Evolutionary conservation across 768 basidiomycete genomes (phyloP).

Genomic region (Termitomyces sp.): DNA sequence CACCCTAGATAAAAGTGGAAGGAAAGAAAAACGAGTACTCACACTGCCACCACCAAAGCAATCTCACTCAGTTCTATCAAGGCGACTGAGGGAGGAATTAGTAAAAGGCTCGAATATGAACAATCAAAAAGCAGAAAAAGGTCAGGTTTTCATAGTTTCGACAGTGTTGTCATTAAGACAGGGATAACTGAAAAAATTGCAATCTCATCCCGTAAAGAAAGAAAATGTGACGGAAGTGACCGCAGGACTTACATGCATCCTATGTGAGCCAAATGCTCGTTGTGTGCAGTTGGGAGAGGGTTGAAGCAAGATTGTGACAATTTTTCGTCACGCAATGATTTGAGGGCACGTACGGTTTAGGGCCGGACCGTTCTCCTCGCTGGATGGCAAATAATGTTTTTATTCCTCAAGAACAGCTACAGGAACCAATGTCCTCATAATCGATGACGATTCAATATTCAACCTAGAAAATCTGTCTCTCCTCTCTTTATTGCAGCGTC

Average conservation of each 20-base stretch:
- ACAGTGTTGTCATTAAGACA: slow-evolving; percentile 24
- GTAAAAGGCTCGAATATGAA: background rate
- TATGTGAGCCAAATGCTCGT: background rate
- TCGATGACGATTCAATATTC: background rate
- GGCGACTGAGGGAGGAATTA: background rate
- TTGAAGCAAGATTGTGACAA: background rate
- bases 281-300: background rate
- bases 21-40: background rate
- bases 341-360: background rate
- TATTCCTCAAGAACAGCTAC: background rate
- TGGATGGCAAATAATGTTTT: background rate
- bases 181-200: slow-evolving; percentile 30
- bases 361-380: background rate
- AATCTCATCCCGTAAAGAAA: slow-evolving; percentile 19
- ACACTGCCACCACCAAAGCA: background rate
- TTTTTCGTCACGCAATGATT: background rate
- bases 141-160: slow-evolving; percentile 28
- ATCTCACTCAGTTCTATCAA: background rate
- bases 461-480: slow-evolving; percentile 36
- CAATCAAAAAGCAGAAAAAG: background rate
- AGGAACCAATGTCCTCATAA: background rate
- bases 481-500: slow-evolving; percentile 45
- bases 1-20: background rate
- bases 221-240: background rate
- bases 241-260: background rate